Base-by-base conservation (phyloP, 2,329 filamentous ascomycete species). In the Fusarium palustre region DNA sequence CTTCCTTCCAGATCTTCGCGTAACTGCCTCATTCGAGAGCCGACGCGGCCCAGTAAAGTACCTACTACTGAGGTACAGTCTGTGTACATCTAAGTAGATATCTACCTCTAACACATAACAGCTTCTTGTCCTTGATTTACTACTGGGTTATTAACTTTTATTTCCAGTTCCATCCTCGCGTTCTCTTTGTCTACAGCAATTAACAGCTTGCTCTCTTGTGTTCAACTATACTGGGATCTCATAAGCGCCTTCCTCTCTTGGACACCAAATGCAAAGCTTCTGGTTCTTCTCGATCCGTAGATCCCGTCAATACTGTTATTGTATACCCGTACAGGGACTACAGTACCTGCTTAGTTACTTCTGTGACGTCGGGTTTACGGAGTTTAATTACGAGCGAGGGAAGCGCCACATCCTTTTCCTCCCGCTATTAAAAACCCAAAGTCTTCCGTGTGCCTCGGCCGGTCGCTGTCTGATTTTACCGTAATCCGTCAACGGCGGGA, bases 281-380 rank as follows among this genome's bases (percentile, higher is more conserved):
- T 34, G 9, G 16, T 55, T 47, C 16, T 58, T 39, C 9, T 65
- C 36, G 34, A 54, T 70, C 67, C 67, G 66, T 33, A 45, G 36
- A 38, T 63, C 57, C 62, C 50, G 66, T 48, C 50, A 49, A 25
- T 25, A 25, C 15, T 61, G 18, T 16, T 61, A 57, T 20, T 39
- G 36, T 39, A 39, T 20, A 18, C 11, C 15, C 33, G 16, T 57
- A 48, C 53, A 70, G 49, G n/a, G 36, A 38, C 12, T 41, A 39
- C 9, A 38, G 7, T 41, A 39, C 9, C 42, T 30, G n/a, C 22
- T 25, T 36, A 50, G 47, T 33, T 39, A 59, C 49, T 50, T 69
- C 66, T 64, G 60, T 56, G 53, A 60, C 33, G 43, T 74, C 72
- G 72, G 72, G 39, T 57, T 74, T 59, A 72, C 72, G 72, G 72